Conservation (phyloP, 208 protist species). For the Acanthamoeba triangularis region DNA sequence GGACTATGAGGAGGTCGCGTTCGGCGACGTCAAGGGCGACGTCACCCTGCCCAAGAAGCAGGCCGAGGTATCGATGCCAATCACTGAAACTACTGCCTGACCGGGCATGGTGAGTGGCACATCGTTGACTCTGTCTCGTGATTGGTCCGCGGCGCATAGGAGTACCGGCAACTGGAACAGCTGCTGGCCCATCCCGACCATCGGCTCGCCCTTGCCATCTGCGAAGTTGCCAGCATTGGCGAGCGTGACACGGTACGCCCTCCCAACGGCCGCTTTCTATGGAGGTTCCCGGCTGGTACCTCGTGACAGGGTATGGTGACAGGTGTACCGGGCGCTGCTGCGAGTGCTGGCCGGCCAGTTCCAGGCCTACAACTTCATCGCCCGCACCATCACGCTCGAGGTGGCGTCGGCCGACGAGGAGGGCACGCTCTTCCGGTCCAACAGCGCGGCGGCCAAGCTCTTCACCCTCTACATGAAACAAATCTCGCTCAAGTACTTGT, state of each 20-base stretch:
- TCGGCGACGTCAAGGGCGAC: background rate
- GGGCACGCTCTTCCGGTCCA: slow-evolving; percentile 23
- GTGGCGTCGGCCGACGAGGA: slow-evolving; percentile 24
- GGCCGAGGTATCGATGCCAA: background rate
- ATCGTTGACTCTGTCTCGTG: too few relatives aligned
- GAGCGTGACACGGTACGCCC: background rate
- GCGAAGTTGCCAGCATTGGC: background rate
- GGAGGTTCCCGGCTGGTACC: background rate
- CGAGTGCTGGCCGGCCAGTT: background rate
- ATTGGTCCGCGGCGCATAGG: background rate
- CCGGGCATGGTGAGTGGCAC: too few relatives aligned
- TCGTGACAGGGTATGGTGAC: background rate
- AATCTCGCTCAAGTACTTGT: slow-evolving; percentile 8
- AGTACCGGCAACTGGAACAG: background rate
- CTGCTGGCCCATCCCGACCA: background rate
- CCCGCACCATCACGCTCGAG: background rate
- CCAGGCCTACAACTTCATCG: background rate
- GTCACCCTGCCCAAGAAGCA: slow-evolving; percentile 26
- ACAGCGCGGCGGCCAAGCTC: slow-evolving; percentile 19
- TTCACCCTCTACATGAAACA: background rate
- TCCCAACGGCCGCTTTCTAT: background rate
- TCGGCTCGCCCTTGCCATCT: background rate
- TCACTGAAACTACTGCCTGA: too few relatives aligned
- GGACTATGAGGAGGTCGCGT: slow-evolving; percentile 23
- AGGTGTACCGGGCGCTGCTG: background rate